A percentile compares a stretch with the other conserved stretches of the same genome.
These are phyloP conservation scores for Metschnikowia cubensis DNA, from an alignment of 805 yeast species.

Conservation along the genomic window DNA sequence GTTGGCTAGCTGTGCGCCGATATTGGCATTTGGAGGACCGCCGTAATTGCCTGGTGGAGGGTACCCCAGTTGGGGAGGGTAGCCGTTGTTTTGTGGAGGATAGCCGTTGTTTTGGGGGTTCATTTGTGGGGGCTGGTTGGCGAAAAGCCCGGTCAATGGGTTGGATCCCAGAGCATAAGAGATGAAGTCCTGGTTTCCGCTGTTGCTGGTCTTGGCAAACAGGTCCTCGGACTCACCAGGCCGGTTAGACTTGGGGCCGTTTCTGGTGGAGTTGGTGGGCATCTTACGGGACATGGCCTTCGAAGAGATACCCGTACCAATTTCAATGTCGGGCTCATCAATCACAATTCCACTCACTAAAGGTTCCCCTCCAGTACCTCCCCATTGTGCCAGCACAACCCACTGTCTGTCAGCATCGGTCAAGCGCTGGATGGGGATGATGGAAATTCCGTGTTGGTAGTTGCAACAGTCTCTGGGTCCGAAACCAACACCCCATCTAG, in stretches of 20 bases:
- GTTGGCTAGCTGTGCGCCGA: slow-evolving; percentile 37
- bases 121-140: slow-evolving; percentile 18
- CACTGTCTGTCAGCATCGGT: slow-evolving; percentile 93
- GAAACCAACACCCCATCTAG: slow-evolving; percentile 98
- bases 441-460: slow-evolving; percentile 83
- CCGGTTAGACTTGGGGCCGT: slow-evolving; percentile 77
- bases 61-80: slow-evolving; percentile 11
- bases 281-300: slow-evolving; percentile 86
- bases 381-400: slow-evolving; percentile 91
- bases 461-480: slow-evolving; percentile 99
- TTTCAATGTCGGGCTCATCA: slow-evolving; percentile 97
- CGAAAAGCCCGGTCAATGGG: slow-evolving; percentile 49
- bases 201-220: slow-evolving; percentile 34
- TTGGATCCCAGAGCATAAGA: slow-evolving; percentile 35
- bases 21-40: slow-evolving; percentile 23
- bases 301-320: slow-evolving; percentile 90
- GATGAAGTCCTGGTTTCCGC: slow-evolving; percentile 35
- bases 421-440: slow-evolving; percentile 80
- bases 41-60: slow-evolving; percentile 11
- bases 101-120: slow-evolving; percentile 6
- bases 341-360: slow-evolving; percentile 74
- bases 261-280: slow-evolving; percentile 85
- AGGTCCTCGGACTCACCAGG: slow-evolving; percentile 53
- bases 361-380: slow-evolving; percentile 91
- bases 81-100: slow-evolving; percentile 9